Evolutionary conservation across 495 filamentous ascomycete species (phyloP).

Genomic region (Aspergillus indologenus): DNA sequence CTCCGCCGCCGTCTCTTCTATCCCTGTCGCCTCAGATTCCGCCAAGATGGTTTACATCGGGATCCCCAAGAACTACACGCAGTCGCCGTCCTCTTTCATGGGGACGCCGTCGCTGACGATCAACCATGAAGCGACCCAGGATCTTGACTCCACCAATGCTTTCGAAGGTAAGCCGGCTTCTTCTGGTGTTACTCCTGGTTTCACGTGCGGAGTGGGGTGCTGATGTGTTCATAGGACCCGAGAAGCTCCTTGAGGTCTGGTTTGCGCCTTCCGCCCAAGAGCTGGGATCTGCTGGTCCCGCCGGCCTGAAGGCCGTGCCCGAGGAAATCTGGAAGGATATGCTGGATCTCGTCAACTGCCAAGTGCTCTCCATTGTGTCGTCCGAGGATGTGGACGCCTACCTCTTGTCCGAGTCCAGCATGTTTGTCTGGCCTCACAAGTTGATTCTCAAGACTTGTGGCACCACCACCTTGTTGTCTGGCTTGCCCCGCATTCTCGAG

Average conservation of each 20-base stretch:
- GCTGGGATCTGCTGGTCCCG: slow-evolving; percentile 63
- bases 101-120: slow-evolving; percentile 88
- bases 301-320: slow-evolving; percentile 82
- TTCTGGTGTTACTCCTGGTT: not conserved
- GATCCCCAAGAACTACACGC: slow-evolving; percentile 74
- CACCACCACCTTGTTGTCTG: slow-evolving; percentile 89
- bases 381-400: slow-evolving; percentile 98
- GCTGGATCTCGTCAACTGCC: slow-evolving; percentile 97
- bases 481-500: slow-evolving; percentile 82
- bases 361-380: slow-evolving; percentile 90
- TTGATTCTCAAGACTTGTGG: slow-evolving; percentile 98
- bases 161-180: slow-evolving; percentile 71
- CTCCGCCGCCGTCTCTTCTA: not conserved
- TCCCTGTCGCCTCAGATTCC: slow-evolving; percentile 14
- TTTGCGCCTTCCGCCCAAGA: slow-evolving; percentile 81
- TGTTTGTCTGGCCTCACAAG: slow-evolving; percentile 99
- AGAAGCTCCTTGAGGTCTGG: slow-evolving; percentile 99
- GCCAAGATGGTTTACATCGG: slow-evolving; percentile 79
- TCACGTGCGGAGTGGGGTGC: not conserved
- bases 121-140: slow-evolving; percentile 91
- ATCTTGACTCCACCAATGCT: slow-evolving; percentile 92
- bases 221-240: slow-evolving; percentile 59
- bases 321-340: slow-evolving; percentile 90
- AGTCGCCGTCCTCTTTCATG: slow-evolving; percentile 70
- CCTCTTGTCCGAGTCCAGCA: slow-evolving; percentile 94